Conservation (phyloP, 2,329 filamentous ascomycete species). For the Sporothrix globosa region DNA sequence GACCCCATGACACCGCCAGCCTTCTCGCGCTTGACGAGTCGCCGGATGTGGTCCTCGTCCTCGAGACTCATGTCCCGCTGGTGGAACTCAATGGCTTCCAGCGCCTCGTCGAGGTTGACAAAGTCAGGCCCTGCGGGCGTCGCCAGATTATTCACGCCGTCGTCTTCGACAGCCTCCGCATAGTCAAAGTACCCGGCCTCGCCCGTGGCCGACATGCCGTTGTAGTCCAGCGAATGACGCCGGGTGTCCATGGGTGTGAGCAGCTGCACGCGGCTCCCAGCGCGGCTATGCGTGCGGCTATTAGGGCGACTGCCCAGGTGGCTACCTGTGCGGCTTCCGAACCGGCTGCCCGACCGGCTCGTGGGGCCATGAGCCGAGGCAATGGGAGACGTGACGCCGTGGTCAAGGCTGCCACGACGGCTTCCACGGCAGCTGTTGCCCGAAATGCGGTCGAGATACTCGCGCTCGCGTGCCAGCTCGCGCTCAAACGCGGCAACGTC, state of each 20-base stretch:
- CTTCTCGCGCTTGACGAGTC: slow-evolving; percentile 58
- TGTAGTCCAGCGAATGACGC: slow-evolving; percentile 37
- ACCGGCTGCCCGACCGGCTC: slow-evolving; percentile 45
- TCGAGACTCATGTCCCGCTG: slow-evolving; percentile 53
- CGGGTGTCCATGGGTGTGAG: slow-evolving; percentile 50
- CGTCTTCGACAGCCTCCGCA: slow-evolving; percentile 40
- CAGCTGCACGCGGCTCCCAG: slow-evolving; percentile 49
- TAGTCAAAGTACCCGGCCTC: slow-evolving; percentile 30
- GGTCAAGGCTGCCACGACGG: slow-evolving; percentile 38
- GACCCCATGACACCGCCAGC: slow-evolving; percentile 56
- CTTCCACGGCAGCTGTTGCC: slow-evolving; percentile 55
- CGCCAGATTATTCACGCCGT: slow-evolving; percentile 42
- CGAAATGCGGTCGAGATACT: slow-evolving; percentile 46
- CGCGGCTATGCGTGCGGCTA: slow-evolving; percentile 56
- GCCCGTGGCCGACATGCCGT: neutral
- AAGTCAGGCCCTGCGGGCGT: slow-evolving; percentile 60
- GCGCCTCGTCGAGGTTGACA: slow-evolving; percentile 62
- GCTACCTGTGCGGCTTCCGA: slow-evolving; percentile 54
- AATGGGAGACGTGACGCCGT: slow-evolving; percentile 39
- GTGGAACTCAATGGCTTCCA: slow-evolving; percentile 55
- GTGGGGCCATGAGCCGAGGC: slow-evolving; percentile 39
- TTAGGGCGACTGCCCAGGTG: slow-evolving; percentile 51
- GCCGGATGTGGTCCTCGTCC: slow-evolving; percentile 62
- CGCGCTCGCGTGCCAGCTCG: slow-evolving; percentile 56
- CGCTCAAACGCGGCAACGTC: slow-evolving; percentile 49